Evolutionary conservation across 257 asterid species (phyloP), one percentile per base, ranked within the genome.

Genomic region (Haberlea rhodopensis): DNA sequence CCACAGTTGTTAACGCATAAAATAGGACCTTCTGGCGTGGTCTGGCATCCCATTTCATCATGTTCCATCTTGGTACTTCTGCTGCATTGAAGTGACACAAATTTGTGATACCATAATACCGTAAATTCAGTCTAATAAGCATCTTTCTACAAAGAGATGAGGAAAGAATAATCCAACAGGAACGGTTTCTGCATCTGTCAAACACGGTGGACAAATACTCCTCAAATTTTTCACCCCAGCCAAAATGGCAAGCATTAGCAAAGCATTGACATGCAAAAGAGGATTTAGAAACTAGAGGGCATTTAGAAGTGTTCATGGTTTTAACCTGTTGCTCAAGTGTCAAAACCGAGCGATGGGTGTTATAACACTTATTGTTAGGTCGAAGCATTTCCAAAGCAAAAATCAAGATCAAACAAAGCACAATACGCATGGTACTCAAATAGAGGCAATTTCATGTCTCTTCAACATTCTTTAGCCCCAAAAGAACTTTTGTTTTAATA

Each of bases 1-100:
- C 91, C 91, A 22, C 91, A 84, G 53, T 80, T 82, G 76, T 82
- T 85, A 8, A 79, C 56, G 53, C 91, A 85, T 32, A 85, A 53
- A 37, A 80, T 52, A 5, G 88, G 91, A 57, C 81, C 80, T 67
- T 78, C 86, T 24, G 81, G 82, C 43, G 82, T 54, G 10, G 85
- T 56, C 60, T 78, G 86, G 81, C 84, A 84, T 49, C 86, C 86
- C 0, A 84, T 81, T 73, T 84, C 83, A 3, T 84, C 76, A 9
- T 79, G 85, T 68, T 79, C 88, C 88, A 82, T 82, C 27, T 63
- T 16, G n/a, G 57, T 19, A 67, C 57, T 70, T 54, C 31, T 57
- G 23, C 72, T 76, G 76, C 57, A 46, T 26, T 22, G 37, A 20
- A 71, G 13, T 53, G 29, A 37, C 23, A 46, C 23, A 13, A 5